Evolutionary conservation across 2,329 filamentous ascomycete genomes (phyloP).

Genomic region (Neofusicoccum sp.): DNA sequence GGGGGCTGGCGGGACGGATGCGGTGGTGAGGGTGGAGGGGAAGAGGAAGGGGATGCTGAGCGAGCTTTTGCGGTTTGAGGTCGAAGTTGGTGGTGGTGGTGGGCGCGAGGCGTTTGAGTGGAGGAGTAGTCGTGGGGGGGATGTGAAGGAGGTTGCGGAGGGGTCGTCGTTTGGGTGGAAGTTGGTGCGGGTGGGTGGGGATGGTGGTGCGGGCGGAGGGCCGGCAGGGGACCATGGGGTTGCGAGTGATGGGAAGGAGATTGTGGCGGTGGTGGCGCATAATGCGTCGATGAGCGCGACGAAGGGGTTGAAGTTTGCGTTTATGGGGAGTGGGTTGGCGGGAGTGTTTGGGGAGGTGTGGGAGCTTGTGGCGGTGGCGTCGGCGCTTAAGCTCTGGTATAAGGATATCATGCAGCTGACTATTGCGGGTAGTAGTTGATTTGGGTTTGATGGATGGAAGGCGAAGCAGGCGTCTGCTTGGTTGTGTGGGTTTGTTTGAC

Average conservation of each 20-base stretch:
- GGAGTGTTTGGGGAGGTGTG: neutral
- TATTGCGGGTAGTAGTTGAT: neutral
- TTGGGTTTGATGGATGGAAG: neutral
- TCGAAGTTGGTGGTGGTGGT: neutral
- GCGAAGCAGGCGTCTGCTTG: neutral
- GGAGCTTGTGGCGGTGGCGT: neutral
- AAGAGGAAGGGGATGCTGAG: neutral
- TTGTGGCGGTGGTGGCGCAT: neutral
- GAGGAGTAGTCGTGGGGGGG: neutral
- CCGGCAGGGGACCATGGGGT: neutral
- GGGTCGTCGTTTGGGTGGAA: neutral
- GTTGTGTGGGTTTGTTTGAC: neutral
- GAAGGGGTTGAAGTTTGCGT: neutral
- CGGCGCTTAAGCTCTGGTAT: neutral
- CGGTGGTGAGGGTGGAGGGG: neutral
- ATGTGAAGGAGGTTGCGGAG: neutral
- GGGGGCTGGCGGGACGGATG: neutral
- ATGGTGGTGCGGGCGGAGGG: neutral
- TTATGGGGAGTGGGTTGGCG: neutral
- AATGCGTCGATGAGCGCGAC: neutral
- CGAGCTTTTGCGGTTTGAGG: neutral
- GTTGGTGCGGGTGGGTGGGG: neutral
- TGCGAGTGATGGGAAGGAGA: neutral
- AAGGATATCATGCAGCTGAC: neutral
- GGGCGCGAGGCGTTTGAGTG: neutral